These are phyloP conservation scores for Hibiscus mutabilis DNA, from an alignment of 345 rosid species.

Conservation along the genomic window DNA sequence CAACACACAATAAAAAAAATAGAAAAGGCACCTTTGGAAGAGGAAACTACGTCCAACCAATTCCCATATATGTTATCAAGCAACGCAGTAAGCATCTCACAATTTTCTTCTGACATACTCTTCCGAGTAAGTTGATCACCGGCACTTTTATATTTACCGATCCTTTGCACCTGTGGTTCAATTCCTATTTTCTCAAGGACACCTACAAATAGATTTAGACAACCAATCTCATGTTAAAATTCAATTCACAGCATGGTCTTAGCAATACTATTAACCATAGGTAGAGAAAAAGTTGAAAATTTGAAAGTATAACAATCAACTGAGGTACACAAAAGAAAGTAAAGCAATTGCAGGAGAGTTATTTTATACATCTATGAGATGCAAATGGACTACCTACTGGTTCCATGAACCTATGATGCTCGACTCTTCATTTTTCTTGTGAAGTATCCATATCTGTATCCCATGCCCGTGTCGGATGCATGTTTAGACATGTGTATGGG, in stretches of 20 bases:
- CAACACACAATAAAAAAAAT: constrained; percentile 11
- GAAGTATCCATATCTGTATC: not conserved
- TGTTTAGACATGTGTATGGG: not conserved
- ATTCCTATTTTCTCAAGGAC: constrained; percentile 82
- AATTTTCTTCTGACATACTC: constrained; percentile 81
- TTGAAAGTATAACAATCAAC: not conserved
- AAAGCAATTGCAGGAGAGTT: not conserved
- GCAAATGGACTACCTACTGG: not conserved
- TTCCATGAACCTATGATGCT: not conserved
- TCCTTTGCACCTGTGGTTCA: constrained; percentile 83
- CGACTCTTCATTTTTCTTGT: not conserved
- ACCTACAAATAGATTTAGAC: constrained; percentile 38
- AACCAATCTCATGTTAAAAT: not conserved
- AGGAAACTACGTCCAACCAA: constrained; percentile 84
- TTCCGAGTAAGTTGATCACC: constrained; percentile 88
- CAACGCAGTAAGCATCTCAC: constrained; percentile 85
- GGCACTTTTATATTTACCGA: constrained; percentile 94
- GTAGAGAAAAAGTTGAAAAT: not conserved
- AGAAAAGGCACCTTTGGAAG: constrained; percentile 55
- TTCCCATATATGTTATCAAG: constrained; percentile 89
- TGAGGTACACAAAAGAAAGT: not conserved
- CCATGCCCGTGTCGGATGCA: not conserved
- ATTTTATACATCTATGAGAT: not conserved
- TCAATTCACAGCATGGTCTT: constrained; percentile 1
- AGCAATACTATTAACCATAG: not conserved